These are phyloP conservation scores for Linnemannia hyalina DNA, from an alignment of 192 early-diverging fungal genomes.

Conservation along the genomic window DNA sequence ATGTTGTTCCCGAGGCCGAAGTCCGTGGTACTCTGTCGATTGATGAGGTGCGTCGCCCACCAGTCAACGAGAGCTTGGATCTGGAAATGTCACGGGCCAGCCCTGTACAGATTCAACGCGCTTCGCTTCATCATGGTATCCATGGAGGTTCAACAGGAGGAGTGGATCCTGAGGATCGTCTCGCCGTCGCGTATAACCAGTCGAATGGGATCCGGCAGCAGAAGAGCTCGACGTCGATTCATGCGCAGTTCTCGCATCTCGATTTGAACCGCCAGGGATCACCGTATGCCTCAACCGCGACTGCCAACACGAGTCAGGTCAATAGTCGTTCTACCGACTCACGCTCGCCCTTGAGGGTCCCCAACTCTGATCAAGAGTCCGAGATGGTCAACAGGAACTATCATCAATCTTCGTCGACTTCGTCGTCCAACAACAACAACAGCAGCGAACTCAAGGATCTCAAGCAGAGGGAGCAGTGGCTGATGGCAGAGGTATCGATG, in stretches of 20 bases:
- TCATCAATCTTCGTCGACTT: not conserved
- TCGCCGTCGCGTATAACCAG: not conserved
- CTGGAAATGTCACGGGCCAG: not conserved
- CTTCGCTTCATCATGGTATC: not conserved
- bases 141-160: not conserved
- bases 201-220: not conserved
- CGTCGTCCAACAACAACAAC: not conserved
- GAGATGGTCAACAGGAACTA: not conserved
- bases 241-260: constrained; percentile 17
- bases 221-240: not conserved
- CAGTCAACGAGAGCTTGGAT: not conserved
- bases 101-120: not conserved
- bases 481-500: constrained; percentile 41
- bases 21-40: not conserved
- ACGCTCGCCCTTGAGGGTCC: constrained; percentile 11
- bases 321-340: not conserved
- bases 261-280: constrained; percentile 35
- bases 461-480: constrained; percentile 50
- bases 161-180: not conserved
- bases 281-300: constrained; percentile 12
- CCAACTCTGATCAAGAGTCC: constrained; percentile 4
- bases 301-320: not conserved
- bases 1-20: constrained; percentile 23
- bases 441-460: constrained; percentile 31
- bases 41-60: constrained; percentile 18